Conservation (phyloP, 441 rosid species). For the Croton laevigatus region DNA sequence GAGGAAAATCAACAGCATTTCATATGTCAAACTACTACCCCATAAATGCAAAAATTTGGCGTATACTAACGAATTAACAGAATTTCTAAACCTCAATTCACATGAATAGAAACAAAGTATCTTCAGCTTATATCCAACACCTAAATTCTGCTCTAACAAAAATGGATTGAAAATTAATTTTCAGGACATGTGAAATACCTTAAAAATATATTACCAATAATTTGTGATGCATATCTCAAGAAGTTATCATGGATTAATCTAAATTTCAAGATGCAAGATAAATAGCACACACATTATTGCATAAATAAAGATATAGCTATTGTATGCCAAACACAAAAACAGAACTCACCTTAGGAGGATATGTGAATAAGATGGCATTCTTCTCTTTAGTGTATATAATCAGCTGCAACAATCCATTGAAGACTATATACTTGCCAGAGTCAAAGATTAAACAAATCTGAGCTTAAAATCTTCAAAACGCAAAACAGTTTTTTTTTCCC, state of each 20-base stretch:
- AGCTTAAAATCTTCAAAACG: not conserved
- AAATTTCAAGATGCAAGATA: not conserved
- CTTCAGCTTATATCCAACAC: not conserved
- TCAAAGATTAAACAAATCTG: conserved; percentile 42
- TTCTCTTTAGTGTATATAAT: conserved; percentile 80
- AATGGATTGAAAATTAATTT: not conserved
- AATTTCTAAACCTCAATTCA: not conserved
- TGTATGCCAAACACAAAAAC: conserved; percentile 4
- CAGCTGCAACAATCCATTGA: conserved; percentile 85
- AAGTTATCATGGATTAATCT: not conserved
- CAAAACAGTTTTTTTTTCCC: not conserved
- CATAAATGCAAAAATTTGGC: conserved; percentile 1
- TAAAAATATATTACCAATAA: not conserved
- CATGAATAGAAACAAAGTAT: not conserved
- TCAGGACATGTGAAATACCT: not conserved
- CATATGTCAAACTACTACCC: not conserved
- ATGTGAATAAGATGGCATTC: conserved; percentile 84
- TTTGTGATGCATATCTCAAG: not conserved
- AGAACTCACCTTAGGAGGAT: conserved; percentile 72
- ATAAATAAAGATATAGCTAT: not conserved
- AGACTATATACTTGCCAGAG: conserved; percentile 79
- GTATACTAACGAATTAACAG: not conserved
- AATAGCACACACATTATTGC: not conserved
- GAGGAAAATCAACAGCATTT: not conserved
- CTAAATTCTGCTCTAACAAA: not conserved